phyloP scores from a whole-genome alignment of 176 grass and related monocot species.

The Hsuehochloa calcarea region DNA sequence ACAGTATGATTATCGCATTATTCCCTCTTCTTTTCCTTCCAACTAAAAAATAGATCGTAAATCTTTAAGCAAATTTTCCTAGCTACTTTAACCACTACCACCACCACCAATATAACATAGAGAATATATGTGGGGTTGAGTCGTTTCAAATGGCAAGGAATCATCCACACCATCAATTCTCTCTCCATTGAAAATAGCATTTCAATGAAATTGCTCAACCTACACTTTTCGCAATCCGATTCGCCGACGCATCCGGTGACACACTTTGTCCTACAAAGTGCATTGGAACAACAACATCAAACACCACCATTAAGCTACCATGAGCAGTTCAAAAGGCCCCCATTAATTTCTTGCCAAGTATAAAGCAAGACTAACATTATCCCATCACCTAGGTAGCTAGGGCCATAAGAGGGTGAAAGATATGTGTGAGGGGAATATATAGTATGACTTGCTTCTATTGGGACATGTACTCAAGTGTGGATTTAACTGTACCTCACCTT shows the following conservation, averaged over 20 bases:
- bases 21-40: background rate
- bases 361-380: constrained; percentile 41
- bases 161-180: constrained; percentile 30
- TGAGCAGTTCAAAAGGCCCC: constrained; percentile 34
- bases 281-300: constrained; percentile 33
- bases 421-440: constrained; percentile 26
- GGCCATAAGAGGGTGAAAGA: background rate
- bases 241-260: constrained; percentile 35
- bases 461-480: constrained; percentile 12
- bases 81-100: constrained; percentile 20
- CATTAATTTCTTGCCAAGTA: constrained; percentile 6
- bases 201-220: constrained; percentile 23
- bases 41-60: background rate
- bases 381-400: constrained; percentile 20
- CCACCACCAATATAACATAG: background rate
- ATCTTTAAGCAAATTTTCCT: background rate
- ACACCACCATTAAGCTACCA: constrained; percentile 31
- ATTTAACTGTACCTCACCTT: constrained; percentile 30
- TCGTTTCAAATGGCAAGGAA: constrained; percentile 47
- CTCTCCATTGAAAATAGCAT: constrained; percentile 3
- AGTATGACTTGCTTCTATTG: constrained; percentile 32
- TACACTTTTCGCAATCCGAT: constrained; percentile 61
- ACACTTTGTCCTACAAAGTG: constrained; percentile 50
- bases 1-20: background rate
- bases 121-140: constrained; percentile 45